Evolutionary conservation across 495 filamentous ascomycete genomes (phyloP).

Genomic region (Lichina pygmaea): DNA sequence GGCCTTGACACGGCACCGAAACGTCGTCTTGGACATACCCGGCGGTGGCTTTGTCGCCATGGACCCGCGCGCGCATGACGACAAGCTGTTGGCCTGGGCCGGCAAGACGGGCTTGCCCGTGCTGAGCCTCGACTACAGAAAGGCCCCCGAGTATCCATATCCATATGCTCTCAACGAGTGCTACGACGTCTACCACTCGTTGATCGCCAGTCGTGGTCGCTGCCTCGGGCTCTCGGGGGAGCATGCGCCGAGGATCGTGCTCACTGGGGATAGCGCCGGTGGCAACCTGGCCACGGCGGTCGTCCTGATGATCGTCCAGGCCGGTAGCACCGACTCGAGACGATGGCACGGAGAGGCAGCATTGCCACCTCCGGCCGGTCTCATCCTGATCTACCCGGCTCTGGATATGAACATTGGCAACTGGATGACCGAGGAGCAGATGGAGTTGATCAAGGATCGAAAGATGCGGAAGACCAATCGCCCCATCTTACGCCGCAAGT

Average conservation of each 20-base stretch:
- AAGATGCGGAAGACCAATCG: conserved; percentile 49
- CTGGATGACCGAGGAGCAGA: conserved; percentile 98
- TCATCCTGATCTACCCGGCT: conserved; percentile 69
- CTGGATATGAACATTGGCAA: conserved; percentile 94
- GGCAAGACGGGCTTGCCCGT: conserved; percentile 61
- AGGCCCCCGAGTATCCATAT: conserved; percentile 85
- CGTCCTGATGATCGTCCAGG: conserved; percentile 68
- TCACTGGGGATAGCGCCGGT: conserved; percentile 82
- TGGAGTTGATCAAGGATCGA: conserved; percentile 74
- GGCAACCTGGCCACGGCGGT: conserved; percentile 69
- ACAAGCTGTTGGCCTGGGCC: conserved; percentile 77
- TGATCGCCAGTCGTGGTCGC: conserved; percentile 47
- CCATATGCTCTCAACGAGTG: conserved; percentile 90
- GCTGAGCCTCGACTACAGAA: conserved; percentile 76
- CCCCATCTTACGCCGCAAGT: conserved; percentile 50
- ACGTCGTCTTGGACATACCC: conserved; percentile 71
- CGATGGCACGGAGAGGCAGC: conserved; percentile 23
- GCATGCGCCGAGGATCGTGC: conserved; percentile 39
- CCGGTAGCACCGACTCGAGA: conserved; percentile 24
- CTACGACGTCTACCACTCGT: conserved; percentile 72
- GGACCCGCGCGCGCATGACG: conserved; percentile 72
- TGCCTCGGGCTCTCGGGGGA: conserved; percentile 65
- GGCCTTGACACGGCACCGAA: conserved; percentile 45
- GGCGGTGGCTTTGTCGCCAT: conserved; percentile 93
- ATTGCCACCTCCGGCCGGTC: conserved; percentile 52